Evolutionary conservation across 305 asterid species (phyloP), one percentile per base, ranked within the genome.

Genomic region (Fraxinus sp.): DNA sequence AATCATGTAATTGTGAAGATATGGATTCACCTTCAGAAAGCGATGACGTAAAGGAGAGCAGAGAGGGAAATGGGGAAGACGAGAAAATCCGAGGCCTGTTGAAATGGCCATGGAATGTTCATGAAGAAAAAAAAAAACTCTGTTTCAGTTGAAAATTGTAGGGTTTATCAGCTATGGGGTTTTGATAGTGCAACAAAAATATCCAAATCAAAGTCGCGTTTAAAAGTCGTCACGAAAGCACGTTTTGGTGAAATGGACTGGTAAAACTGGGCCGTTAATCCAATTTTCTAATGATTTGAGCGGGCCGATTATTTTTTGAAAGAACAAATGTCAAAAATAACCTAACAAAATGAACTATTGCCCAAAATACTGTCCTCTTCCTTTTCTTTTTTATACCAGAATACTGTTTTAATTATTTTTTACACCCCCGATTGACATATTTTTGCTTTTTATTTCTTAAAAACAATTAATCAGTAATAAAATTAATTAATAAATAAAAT

Each of bases 101-200:
- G 97, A 86, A 80, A 91, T 91, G 81, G 97, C 91, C 98, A 93
- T 92, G 80, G 14, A 73, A 77, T 70, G 84, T 85, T 86, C 87
- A 84, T 77, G 36, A 32, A 79, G 30, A 36, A 78, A 18, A n/a
- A 57, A 28, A 36, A 79, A 44, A 78, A 16, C 20, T 86, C 85
- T 81, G 76, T 88, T 84, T 85, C 76, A 2, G 59, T 80, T 35
- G 49, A 59, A 57, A 74, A 14, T 26, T 24, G 3, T 52, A 52
- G 41, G 71, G 71, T 77, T 52, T 77, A 46, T 75, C 77, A 36
- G 28, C 33, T 26, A 78, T 18, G 75, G 88, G 88, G 88, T 83
- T 83, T 16, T 52, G 22, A 52, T 52, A 49, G 62, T 16, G 62
- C 22, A 24, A 39, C 44, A 78, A 77, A 77, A 39, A 24, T 72